phyloP scores from a whole-genome alignment of 1,284 basidiomycete genomes.

The Ceratobasidium sp. region DNA sequence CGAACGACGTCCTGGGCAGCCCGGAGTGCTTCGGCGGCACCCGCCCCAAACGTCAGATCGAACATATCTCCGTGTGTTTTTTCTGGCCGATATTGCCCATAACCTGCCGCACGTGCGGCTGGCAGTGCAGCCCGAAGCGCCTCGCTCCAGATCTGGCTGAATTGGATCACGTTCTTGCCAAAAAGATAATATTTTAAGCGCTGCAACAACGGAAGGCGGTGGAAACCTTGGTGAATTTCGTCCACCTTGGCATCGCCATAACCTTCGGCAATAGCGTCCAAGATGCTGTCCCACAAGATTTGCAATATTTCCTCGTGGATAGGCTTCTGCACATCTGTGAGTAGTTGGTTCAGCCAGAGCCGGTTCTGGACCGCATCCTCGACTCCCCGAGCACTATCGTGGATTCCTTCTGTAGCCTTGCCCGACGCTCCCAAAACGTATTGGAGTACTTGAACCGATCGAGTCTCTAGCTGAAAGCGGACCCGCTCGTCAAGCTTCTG shows the following conservation, averaged over 20 bases:
- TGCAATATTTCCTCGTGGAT: slow-evolving; percentile 25
- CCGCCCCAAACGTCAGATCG: slow-evolving; percentile 14
- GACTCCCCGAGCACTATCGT: neutral
- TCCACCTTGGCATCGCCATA: slow-evolving; percentile 9
- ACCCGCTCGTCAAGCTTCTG: slow-evolving; percentile 15
- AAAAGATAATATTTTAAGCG: slow-evolving; percentile 19
- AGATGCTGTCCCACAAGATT: slow-evolving; percentile 26
- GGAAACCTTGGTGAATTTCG: slow-evolving; percentile 14
- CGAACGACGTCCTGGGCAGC: slow-evolving; percentile 13
- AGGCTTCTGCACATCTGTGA: slow-evolving; percentile 6
- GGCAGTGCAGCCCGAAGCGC: slow-evolving; percentile 27
- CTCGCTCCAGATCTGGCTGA: slow-evolving; percentile 28
- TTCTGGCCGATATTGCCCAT: slow-evolving; percentile 12
- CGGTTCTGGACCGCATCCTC: slow-evolving; percentile 14
- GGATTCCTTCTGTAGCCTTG: neutral
- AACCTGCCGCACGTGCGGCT: slow-evolving; percentile 5
- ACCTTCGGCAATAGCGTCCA: slow-evolving; percentile 27
- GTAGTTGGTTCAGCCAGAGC: slow-evolving; percentile 28
- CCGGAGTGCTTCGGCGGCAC: slow-evolving; percentile 15
- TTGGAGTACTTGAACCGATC: slow-evolving; percentile 1
- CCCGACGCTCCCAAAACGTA: neutral
- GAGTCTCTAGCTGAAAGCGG: slow-evolving; percentile 12
- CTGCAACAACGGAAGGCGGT: neutral
- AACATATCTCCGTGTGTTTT: slow-evolving; percentile 30
- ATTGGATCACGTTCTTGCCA: slow-evolving; percentile 35